Evolutionary conservation across 768 basidiomycete species (phyloP).

Genomic region (Phaeolepiota aurea): DNA sequence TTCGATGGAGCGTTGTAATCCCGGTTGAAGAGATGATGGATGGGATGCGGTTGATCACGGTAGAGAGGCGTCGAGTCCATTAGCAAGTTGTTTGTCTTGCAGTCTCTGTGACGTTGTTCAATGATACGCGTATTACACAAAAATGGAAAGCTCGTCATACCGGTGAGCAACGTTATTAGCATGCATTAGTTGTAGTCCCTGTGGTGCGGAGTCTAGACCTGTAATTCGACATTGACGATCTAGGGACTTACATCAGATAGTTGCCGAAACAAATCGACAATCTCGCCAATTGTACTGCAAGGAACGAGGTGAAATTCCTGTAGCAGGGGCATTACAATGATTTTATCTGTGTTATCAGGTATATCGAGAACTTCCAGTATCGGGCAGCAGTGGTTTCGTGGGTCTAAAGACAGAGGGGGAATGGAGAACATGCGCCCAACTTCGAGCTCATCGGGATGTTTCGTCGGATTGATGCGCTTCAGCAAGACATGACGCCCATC

Average conservation of each 20-base stretch:
- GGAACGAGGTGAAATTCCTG: constrained; percentile 10
- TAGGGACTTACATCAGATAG: constrained; percentile 14
- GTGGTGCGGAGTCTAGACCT: neutral
- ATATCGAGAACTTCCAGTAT: constrained; percentile 15
- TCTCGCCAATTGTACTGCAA: constrained; percentile 22
- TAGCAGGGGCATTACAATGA: constrained; percentile 23
- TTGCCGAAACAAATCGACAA: constrained; percentile 18
- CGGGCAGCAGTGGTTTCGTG: constrained; percentile 27
- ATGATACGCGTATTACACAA: constrained; percentile 1
- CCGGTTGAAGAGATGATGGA: constrained; percentile 1
- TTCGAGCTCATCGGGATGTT: constrained; percentile 19
- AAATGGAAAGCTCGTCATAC: constrained; percentile 7
- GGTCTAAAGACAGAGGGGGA: constrained; percentile 7
- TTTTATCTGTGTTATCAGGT: constrained; percentile 7
- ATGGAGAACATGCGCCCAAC: constrained; percentile 17
- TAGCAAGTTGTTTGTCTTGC: constrained; percentile 10
- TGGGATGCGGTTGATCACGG: constrained; percentile 9
- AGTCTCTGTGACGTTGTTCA: constrained; percentile 8
- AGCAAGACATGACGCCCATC: constrained; percentile 22
- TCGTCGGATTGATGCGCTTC: constrained; percentile 12
- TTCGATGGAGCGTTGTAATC: constrained; percentile 7
- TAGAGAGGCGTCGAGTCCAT: constrained; percentile 12
- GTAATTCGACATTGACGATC: neutral
- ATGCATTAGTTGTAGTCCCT: constrained; percentile 27
- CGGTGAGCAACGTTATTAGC: constrained; percentile 18